A percentile compares a stretch with the other conserved stretches of the same genome.
phyloP scores from a whole-genome alignment of 768 basidiomycete species.

The Boletus speciosus region DNA sequence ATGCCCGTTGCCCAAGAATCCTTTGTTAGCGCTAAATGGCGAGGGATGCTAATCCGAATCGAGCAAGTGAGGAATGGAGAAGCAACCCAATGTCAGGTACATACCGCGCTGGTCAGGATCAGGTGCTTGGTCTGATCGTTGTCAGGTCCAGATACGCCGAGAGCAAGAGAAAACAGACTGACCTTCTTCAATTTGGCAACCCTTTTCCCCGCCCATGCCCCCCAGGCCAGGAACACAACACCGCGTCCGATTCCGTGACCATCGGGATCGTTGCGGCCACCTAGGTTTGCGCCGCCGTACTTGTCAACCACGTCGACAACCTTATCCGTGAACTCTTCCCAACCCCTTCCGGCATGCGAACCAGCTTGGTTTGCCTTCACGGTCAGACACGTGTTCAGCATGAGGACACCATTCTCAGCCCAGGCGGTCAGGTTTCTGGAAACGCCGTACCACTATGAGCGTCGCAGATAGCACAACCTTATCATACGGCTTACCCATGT shows the following conservation, averaged over 20 bases:
- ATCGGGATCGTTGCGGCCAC: constrained; percentile 33
- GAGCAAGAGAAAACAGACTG: constrained; percentile 15
- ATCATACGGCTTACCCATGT: constrained; percentile 64
- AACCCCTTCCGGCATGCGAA: constrained; percentile 83
- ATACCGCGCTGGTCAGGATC: constrained; percentile 70
- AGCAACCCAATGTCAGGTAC: constrained; percentile 27
- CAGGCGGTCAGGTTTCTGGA: constrained; percentile 73
- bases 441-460: constrained; percentile 2
- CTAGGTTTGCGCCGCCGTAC: constrained; percentile 71
- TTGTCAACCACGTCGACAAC: constrained; percentile 75
- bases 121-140: constrained; percentile 67
- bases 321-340: constrained; percentile 87
- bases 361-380: constrained; percentile 72
- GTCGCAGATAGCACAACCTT: constrained; percentile 7
- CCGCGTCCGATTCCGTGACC: constrained; percentile 61
- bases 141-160: constrained; percentile 19
- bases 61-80: constrained; percentile 28
- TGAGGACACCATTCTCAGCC: constrained; percentile 83
- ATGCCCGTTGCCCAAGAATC: constrained; percentile 88
- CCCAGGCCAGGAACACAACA: constrained; percentile 89
- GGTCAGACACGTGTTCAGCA: constrained; percentile 91
- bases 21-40: constrained; percentile 70
- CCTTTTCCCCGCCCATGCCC: constrained; percentile 79
- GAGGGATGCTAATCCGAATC: constrained; percentile 68
- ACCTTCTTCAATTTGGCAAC: constrained; percentile 76